phyloP scores from a whole-genome alignment of 1,284 basidiomycete species.

The Sphagnurus paluster region DNA sequence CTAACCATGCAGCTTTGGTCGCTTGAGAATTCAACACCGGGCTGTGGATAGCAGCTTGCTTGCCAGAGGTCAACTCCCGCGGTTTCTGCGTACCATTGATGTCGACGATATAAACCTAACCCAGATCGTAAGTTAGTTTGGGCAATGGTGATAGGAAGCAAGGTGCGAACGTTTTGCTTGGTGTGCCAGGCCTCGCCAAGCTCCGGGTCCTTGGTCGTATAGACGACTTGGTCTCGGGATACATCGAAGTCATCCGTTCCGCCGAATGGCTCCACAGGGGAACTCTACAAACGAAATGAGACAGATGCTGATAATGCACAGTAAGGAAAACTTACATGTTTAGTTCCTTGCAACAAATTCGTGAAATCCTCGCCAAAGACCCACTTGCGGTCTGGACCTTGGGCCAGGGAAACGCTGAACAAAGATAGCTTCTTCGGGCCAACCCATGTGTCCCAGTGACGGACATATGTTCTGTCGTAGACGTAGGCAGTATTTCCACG shows the following conservation, averaged over 20 bases:
- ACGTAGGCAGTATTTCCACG: slow-evolving; percentile 76
- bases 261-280: slow-evolving; percentile 84
- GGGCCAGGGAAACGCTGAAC: slow-evolving; percentile 61
- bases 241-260: slow-evolving; percentile 77
- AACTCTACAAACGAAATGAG: slow-evolving; percentile 44
- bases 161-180: slow-evolving; percentile 64
- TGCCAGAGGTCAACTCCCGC: slow-evolving; percentile 74
- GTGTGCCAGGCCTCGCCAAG: slow-evolving; percentile 78
- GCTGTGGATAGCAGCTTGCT: slow-evolving; percentile 77
- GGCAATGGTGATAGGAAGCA: not conserved
- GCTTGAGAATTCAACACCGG: slow-evolving; percentile 70
- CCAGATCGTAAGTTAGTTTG: no score
- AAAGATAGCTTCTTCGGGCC: slow-evolving; percentile 70
- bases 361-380: slow-evolving; percentile 49
- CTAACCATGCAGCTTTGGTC: slow-evolving; percentile 81
- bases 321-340: slow-evolving; percentile 49
- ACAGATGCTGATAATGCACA: slow-evolving; percentile 2
- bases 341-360: slow-evolving; percentile 63
- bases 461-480: slow-evolving; percentile 72
- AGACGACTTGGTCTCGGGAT: slow-evolving; percentile 67
- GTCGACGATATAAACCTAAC: slow-evolving; percentile 69
- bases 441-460: slow-evolving; percentile 92
- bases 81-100: slow-evolving; percentile 50
- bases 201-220: slow-evolving; percentile 81
- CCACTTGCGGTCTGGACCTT: slow-evolving; percentile 52